A percentile compares a stretch with the other conserved stretches of the same genome.
Evolutionary conservation across 2,329 filamentous ascomycete species (phyloP).

Genomic region (Graphilbum sp.): DNA sequence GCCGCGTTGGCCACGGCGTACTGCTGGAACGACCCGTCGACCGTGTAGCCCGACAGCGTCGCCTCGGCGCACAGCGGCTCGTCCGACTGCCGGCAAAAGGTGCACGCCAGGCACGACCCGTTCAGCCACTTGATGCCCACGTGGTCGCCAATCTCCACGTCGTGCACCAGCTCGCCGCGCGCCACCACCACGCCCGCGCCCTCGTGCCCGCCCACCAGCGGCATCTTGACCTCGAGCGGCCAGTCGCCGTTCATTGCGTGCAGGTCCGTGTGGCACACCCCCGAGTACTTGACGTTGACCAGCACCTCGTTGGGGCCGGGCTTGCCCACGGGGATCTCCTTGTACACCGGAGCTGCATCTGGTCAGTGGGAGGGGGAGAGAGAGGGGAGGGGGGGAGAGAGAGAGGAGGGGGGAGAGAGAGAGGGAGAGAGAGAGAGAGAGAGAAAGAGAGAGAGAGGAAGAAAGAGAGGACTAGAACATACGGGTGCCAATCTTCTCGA

Average conservation of each 20-base stretch:
- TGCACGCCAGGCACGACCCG: conserved; percentile 67
- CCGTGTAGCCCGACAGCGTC: conserved; percentile 74
- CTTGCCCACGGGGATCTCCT: conserved; percentile 60
- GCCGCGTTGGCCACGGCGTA: conserved; percentile 78
- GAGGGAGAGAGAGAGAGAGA: not conserved
- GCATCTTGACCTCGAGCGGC: conserved; percentile 14
- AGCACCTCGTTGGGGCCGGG: conserved; percentile 21
- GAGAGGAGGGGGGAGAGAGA: not conserved
- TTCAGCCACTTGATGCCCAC: conserved; percentile 92
- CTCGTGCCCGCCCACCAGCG: conserved; percentile 42
- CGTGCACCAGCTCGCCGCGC: conserved; percentile 58
- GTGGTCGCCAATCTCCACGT: conserved; percentile 67
- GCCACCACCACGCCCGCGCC: conserved; percentile 73
- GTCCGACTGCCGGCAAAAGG: conserved; percentile 65
- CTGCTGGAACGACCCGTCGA: conserved; percentile 87
- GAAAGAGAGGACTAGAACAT: conserved; percentile 16
- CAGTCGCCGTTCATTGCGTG: conserved; percentile 13
- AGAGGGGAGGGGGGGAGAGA: not conserved
- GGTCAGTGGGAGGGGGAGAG: not conserved
- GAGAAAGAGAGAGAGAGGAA: not conserved
- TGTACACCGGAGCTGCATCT: conserved; percentile 48
- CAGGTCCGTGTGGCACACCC: conserved; percentile 17
- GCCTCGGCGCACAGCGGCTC: conserved; percentile 70
- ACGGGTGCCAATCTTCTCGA: conserved; percentile 65
- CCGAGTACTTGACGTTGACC: conserved; percentile 17